Evolutionary conservation across 305 asterid species (phyloP), one percentile per base, ranked within the genome.

Genomic region (Solanum chacoense): DNA sequence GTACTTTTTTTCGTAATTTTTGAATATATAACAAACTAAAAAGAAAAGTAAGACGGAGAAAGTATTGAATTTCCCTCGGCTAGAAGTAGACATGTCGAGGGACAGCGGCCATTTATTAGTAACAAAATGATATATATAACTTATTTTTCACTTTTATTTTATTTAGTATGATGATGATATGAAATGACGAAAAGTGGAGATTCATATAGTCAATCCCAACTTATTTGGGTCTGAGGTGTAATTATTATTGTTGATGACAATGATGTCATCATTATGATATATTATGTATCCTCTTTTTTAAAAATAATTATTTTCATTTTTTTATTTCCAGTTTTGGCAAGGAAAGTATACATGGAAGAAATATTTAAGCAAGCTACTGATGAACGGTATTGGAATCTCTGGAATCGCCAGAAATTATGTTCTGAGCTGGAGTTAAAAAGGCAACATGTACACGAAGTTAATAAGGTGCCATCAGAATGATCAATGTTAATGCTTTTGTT

Each of bases 341-440:
- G 97, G 95, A 95, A 96, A 95, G 91, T 89, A 89, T 94, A 95
- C 91, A 88, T 95, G 94, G 96, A 94, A 93, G 98, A 97, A 85
- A 91, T 96, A 91, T 93, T 97, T 89, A 94, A 92, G 95, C 99
- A 97, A 93, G 95, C 97, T 90, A 90, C 94, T 88, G 99, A 97
- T 92, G 92, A 87, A 90, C 92, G 91, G 90, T 97, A 97, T 91
- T 95, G 95, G 96, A 98, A 95, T 89, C 95, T 97, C 67, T 97
- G 98, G 98, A 94, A 94, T 92, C 95, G 96, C 88, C 98, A 97
- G 90, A 96, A 95, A 77, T 91, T 97, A 93, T 93, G 95, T 91
- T 92, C 97, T 89, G 99, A 96, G 91, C 91, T 97, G 90, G 98
- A 97, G 90, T 88, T 93, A 93, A 97, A 94, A 94, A 94, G 90